Conservation (phyloP, 2,329 filamentous ascomycete species). For the Trichoderma endophyticum region DNA sequence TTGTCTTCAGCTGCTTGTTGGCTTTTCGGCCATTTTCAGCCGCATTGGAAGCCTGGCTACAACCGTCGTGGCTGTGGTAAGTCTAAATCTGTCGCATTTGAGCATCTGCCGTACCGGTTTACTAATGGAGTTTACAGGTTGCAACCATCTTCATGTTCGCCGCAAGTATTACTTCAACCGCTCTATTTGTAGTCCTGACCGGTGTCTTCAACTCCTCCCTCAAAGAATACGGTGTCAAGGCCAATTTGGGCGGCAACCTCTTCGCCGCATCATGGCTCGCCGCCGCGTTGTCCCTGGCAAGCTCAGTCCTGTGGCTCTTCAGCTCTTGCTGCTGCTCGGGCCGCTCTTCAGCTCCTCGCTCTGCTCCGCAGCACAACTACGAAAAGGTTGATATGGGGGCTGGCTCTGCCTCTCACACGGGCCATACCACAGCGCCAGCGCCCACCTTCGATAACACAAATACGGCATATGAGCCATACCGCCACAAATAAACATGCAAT, state of each 20-base stretch:
- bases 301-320: constrained; percentile 4
- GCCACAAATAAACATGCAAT: neutral
- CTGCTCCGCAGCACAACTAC: neutral
- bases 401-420: neutral
- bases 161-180: neutral
- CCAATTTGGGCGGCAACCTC: neutral
- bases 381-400: constrained; percentile 3
- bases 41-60: constrained; percentile 3
- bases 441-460: neutral
- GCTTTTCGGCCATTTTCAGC: constrained; percentile 12
- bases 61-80: neutral
- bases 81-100: neutral
- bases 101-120: neutral
- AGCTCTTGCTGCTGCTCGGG: constrained; percentile 12
- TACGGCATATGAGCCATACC: constrained; percentile 8
- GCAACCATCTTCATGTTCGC: neutral
- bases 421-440: neutral
- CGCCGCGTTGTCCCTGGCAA: neutral
- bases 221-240: neutral
- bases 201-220: constrained; percentile 4
- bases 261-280: constrained; percentile 12
- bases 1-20: neutral
- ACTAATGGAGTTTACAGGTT: neutral
- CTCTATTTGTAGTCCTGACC: neutral
- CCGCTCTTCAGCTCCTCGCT: neutral